Evolutionary conservation across 2,329 filamentous ascomycete species (phyloP), one percentile per base, ranked within the genome.

Genomic region (Achaetomium macrosporum): DNA sequence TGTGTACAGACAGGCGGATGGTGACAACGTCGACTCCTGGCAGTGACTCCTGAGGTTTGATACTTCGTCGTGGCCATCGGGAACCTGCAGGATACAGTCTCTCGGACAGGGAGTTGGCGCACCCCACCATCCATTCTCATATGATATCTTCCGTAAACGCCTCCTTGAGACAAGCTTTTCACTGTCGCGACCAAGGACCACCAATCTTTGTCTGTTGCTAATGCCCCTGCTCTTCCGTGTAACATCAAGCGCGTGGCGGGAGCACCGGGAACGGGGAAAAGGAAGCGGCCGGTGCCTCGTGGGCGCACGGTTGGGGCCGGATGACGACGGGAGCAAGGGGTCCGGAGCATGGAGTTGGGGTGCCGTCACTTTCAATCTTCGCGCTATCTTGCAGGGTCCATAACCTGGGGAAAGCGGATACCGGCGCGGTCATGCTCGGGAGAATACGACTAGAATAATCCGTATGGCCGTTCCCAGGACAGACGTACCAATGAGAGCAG

Each of bases 331-430:
- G n/a, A 43, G 40, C 16, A 25, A 16, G 33, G 25, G 39, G n/a
- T 12, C 15, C 33, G 10, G 8, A 13, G 12, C 35, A 48, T 16
- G 16, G 40, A 35, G 45, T 29, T 42, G n/a, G 33, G 2, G 35
- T 36, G 25, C 20, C 31, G 48, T 44, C 33, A 44, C 45, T 45
- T 41, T 31, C 40, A 25, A 44, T 41, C 25, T 40, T 10, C 17
- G 41, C 51, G 45, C 46, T 25, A 45, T 53, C 46, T 49, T 49
- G 53, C 47, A 55, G 43, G 16, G n/a, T n/a, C 30, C n/a, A 20
- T 11, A 33, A 47, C 30, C 42, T 42, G 47, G 52, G 47, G 47
- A 47, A 47, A 39, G 33, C 44, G 50, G 44, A 31, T 47, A 33
- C 33, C 31, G 40, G 44, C 40, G 33, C 25, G 16, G 25, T 42